A percentile compares a stretch with the other conserved stretches of the same genome.
Conservation (phyloP, 1,139 yeast species). For the Candida tetrigidarum region DNA sequence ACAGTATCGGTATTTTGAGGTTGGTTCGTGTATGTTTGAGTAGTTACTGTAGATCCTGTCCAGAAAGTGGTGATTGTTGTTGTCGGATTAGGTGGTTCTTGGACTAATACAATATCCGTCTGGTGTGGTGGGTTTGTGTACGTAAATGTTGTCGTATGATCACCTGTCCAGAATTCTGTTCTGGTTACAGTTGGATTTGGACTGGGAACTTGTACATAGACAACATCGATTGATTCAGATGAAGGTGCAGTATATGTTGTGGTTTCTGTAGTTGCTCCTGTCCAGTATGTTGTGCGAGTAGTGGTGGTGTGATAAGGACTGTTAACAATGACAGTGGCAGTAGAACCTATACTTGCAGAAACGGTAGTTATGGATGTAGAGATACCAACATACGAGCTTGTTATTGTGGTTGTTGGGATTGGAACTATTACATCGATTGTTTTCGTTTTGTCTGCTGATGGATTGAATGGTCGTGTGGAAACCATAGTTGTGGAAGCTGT, state of each 20-base stretch:
- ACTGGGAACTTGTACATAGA: conserved; percentile 19
- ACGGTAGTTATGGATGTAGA: conserved; percentile 11
- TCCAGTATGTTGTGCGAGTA: conserved; percentile 15
- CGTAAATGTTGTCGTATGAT: conserved; percentile 12
- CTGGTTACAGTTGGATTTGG: conserved; percentile 16
- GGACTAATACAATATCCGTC: conserved; percentile 23
- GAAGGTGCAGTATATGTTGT: conserved; percentile 14
- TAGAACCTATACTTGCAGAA: conserved; percentile 17
- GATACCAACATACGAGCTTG: conserved; percentile 14
- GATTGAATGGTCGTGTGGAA: conserved; percentile 22
- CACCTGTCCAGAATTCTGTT: conserved; percentile 1
- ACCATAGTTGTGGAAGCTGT: conserved; percentile 16
- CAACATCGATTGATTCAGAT: conserved; percentile 22
- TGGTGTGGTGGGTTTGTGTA: conserved; percentile 11
- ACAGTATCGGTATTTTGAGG: conserved; percentile 9
- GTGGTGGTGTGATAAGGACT: conserved; percentile 20
- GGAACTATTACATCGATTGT: conserved; percentile 24
- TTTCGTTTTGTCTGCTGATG: conserved; percentile 18
- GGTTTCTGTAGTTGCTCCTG: conserved; percentile 11
- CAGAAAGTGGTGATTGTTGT: conserved; percentile 16
- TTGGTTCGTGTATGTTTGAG: neutral
- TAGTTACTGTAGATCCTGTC: neutral
- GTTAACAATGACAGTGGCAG: conserved; percentile 23
- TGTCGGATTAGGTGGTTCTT: conserved; percentile 22
- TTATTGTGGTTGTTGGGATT: conserved; percentile 18